These are phyloP conservation scores for Gossypium herbaceum DNA, from an alignment of 345 rosid genomes.

Conservation along the genomic window DNA sequence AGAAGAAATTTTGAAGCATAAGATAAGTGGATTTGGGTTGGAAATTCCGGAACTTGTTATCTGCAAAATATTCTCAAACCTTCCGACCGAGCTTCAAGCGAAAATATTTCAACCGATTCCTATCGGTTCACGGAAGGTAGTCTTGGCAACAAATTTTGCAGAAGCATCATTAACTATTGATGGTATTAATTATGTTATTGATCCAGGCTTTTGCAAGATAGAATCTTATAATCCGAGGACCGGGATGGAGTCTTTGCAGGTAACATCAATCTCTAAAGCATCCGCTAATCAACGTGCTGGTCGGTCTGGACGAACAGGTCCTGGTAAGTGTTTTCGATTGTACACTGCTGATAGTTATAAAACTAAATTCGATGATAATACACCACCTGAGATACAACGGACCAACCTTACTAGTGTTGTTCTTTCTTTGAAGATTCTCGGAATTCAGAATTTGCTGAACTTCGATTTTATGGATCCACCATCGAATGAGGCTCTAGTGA, in stretches of 20 bases:
- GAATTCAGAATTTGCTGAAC: constrained; percentile 78
- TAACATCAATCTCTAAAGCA: constrained; percentile 91
- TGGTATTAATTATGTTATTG: constrained; percentile 89
- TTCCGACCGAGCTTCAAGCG: constrained; percentile 95
- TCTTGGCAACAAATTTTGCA: constrained; percentile 92
- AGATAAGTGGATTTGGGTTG: constrained; percentile 79
- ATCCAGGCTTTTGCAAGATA: constrained; percentile 96
- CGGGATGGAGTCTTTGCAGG: constrained; percentile 90
- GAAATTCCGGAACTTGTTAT: constrained; percentile 89
- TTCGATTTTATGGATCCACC: constrained; percentile 99
- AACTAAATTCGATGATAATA: constrained; percentile 84
- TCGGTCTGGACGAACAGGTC: constrained; percentile 93
- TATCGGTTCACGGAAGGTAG: constrained; percentile 92
- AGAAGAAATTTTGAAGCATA: constrained; percentile 82
- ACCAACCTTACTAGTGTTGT: constrained; percentile 95
- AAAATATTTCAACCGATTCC: constrained; percentile 97
- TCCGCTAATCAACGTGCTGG: constrained; percentile 96
- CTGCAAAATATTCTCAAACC: constrained; percentile 90
- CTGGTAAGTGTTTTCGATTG: constrained; percentile 84
- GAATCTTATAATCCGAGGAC: constrained; percentile 93
- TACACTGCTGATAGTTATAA: constrained; percentile 74
- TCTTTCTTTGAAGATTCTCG: constrained; percentile 89
- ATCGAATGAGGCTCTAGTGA: constrained; percentile 83
- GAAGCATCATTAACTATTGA: constrained; percentile 94
- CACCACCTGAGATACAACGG: constrained; percentile 90